A percentile compares a stretch with the other conserved stretches of the same genome.
These are phyloP conservation scores for Pestalotiopsis sp. DNA, from an alignment of 2,329 filamentous ascomycete genomes.

Conservation along the genomic window DNA sequence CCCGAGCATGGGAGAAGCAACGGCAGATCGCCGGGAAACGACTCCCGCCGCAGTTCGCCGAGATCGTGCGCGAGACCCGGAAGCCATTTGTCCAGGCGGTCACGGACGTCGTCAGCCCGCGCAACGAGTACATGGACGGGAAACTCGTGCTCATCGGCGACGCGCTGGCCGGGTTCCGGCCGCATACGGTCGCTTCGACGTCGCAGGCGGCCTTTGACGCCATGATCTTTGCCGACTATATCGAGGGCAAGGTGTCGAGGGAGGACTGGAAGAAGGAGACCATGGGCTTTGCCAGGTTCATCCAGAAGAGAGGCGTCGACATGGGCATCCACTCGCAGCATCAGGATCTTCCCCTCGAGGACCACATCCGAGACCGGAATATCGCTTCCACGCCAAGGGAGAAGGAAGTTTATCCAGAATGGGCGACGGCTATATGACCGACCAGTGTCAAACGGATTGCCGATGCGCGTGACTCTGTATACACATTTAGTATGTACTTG, in stretches of 20 bases:
- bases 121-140: constrained; percentile 35
- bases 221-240: constrained; percentile 35
- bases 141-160: constrained; percentile 45
- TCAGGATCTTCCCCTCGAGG: constrained; percentile 29
- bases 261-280: constrained; percentile 36
- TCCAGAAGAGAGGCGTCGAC: constrained; percentile 34
- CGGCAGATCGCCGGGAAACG: constrained; percentile 29
- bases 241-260: constrained; percentile 29
- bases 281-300: constrained; percentile 34
- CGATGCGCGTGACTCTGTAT: not conserved
- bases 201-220: constrained; percentile 39
- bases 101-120: constrained; percentile 37
- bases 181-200: constrained; percentile 43
- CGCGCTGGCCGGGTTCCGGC: constrained; percentile 43
- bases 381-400: constrained; percentile 31
- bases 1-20: constrained; percentile 36
- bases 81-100: constrained; percentile 44
- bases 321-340: constrained; percentile 38
- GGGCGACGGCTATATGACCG: constrained; percentile 22
- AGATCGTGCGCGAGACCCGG: constrained; percentile 39
- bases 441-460: not conserved
- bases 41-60: constrained; percentile 40
- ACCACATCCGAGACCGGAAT: constrained; percentile 35
- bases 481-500: not conserved
- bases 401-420: constrained; percentile 33